A percentile compares a stretch with the other conserved stretches of the same genome.
phyloP scores from a whole-genome alignment of 2,329 filamentous ascomycete genomes.

The Apiospora phragmitis region DNA sequence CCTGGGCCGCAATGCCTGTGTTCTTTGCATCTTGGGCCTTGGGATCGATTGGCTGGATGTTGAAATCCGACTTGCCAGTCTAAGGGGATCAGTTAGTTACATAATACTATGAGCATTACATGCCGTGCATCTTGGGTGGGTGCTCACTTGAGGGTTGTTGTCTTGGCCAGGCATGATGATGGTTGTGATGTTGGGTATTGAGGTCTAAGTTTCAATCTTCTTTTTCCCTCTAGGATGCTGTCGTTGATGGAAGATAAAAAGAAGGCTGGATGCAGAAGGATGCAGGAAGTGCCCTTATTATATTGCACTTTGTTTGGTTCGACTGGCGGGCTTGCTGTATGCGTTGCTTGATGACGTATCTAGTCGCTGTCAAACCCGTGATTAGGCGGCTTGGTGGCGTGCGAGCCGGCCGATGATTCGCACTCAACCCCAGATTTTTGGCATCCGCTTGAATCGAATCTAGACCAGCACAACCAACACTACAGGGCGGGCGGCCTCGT shows the following conservation, averaged over 20 bases:
- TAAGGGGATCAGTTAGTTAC: constrained; percentile 15
- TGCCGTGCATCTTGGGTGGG: background rate
- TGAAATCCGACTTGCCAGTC: constrained; percentile 32
- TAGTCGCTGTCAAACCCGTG: constrained; percentile 24
- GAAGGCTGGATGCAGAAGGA: background rate
- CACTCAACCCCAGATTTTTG: constrained; percentile 14
- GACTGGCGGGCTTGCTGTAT: background rate
- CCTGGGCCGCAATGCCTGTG: constrained; percentile 37
- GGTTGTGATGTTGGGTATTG: background rate
- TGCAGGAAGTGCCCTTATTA: background rate
- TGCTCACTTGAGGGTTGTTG: constrained; percentile 8
- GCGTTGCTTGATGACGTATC: constrained; percentile 29
- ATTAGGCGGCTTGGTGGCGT: constrained; percentile 26
- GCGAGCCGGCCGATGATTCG: constrained; percentile 16
- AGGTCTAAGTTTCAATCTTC: background rate
- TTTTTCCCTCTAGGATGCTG: background rate
- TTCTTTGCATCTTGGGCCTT: constrained; percentile 40
- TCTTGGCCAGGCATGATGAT: constrained; percentile 12
- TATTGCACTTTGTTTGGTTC: constrained; percentile 2
- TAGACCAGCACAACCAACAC: constrained; percentile 1
- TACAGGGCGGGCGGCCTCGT: background rate
- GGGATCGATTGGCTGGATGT: constrained; percentile 40
- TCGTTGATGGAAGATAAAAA: background rate
- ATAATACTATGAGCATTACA: background rate
- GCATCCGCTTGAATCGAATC: background rate